Conservation (phyloP, 768 basidiomycete genomes). For the Naganishia onofrii region DNA sequence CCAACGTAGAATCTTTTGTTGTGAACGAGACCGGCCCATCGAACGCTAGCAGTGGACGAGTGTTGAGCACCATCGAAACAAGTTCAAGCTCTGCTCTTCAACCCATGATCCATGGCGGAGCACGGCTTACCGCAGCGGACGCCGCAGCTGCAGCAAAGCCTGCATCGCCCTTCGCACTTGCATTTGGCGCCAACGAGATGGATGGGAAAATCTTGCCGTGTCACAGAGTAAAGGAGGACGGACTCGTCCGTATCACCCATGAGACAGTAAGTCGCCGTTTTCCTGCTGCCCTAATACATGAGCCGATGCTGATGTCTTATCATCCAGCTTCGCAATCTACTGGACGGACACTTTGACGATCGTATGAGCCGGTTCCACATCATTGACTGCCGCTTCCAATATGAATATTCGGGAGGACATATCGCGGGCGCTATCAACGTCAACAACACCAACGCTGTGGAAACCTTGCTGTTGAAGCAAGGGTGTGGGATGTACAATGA, state of each 20-base stretch:
- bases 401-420: slow-evolving; percentile 92
- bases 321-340: slow-evolving; percentile 69
- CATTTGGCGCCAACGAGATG: slow-evolving; percentile 90
- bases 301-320: slow-evolving; percentile 30
- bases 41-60: slow-evolving; percentile 40
- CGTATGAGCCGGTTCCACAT: slow-evolving; percentile 70
- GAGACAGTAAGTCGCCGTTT: slow-evolving; percentile 65
- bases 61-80: slow-evolving; percentile 32
- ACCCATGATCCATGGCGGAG: slow-evolving; percentile 28
- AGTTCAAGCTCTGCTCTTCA: slow-evolving; percentile 18
- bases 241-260: slow-evolving; percentile 80
- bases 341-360: slow-evolving; percentile 70
- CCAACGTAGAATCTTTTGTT: slow-evolving; percentile 42
- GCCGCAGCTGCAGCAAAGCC: slow-evolving; percentile 32
- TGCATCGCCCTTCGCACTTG: slow-evolving; percentile 55
- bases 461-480: slow-evolving; percentile 67
- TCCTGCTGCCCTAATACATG: neutral
- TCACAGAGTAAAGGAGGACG: slow-evolving; percentile 88
- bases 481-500: slow-evolving; percentile 42
- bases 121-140: slow-evolving; percentile 22
- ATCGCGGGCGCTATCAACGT: slow-evolving; percentile 88
- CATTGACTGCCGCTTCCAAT: slow-evolving; percentile 96
- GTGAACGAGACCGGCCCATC: slow-evolving; percentile 41
- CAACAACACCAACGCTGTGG: slow-evolving; percentile 73
- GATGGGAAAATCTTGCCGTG: slow-evolving; percentile 92